Base-by-base conservation (phyloP, 2,329 filamentous ascomycete species). In the Pseudopithomyces maydicus region DNA sequence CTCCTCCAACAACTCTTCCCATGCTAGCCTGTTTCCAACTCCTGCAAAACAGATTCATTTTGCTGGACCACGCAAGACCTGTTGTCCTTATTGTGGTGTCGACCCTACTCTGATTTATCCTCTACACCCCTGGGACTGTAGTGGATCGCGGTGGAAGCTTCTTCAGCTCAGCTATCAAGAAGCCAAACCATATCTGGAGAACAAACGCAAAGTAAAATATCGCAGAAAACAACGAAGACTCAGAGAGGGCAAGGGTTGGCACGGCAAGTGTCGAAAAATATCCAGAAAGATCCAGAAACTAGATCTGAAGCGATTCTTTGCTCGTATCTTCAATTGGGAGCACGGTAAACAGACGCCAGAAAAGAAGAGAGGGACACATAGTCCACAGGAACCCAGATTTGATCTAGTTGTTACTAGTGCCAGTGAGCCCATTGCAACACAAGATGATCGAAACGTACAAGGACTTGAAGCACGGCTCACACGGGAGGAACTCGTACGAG, bases 361-460 rank as follows among this genome's bases (percentile, higher is more conserved):
- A 32, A 38, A 48, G 19, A 36, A 12, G n/a, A 33, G 26, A 14
- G n/a, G 2, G 17, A 29, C 15, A 17, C 32, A 10, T n/a, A 22
- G 36, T 7, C 12, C 6, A 29, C 14, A n/a, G 20, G 35, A 26
- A 8, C 43, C 33, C 19, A 29, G 32, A n/a, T 42, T 23, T 35
- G 17, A 33, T 4, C 4, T 43, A 15, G 11, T 51, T 23, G 23
- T 51, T 3, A 33, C 41, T 1, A n/a, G 26, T 38, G 32, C 15
- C 3, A 32, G 38, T 15, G 45, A 38, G 7, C 12, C n/a, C 15
- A 19, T 5, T 8, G 39, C 49, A 39, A 33, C 55, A 14, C 43
- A 65, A 39, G 19, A 73, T 74, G 70, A 72, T 74, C 65, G 71
- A 74, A 55, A 63, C 69, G 2, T 50, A 73, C 49, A 70, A 69